Base-by-base conservation (phyloP, 345 rosid species). In the Populus pruinosa region DNA sequence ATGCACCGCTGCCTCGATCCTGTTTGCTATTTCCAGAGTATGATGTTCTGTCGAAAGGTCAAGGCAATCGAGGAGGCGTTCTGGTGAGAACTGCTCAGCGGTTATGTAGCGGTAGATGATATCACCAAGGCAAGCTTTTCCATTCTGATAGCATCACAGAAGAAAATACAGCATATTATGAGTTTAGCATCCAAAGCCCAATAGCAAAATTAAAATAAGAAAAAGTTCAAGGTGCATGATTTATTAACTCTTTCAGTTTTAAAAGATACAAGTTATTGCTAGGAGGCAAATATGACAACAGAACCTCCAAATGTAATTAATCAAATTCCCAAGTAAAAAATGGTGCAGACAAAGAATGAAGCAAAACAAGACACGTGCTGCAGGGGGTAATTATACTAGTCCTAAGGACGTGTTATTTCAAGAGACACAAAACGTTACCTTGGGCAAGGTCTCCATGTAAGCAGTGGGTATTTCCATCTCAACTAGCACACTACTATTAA, bases 401-500 rank as follows among this genome's bases (percentile, higher is more conserved):
- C 39, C 5, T 9, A 29, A 9, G 39, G 27, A 33, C 68, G 11
- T 43, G 1, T 31, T 8, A 56, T 68, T 38, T 68, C 18, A 65
- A 38, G 49, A 64, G 12, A 43, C 4, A 27, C 23, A 35, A 6
- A 10, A 71, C 66, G 55, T 66, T 88, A 92, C 99, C 97, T 94
- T 96, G 27, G 98, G 98, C 83, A 96, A 86, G 43, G 90, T 83
- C 72, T 92, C 99, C 90, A 91, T 82, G 83, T 93, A 96, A 25
- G 96, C 91, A 76, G 77, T 62, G 4, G 99, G 99, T 71, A 96
- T 90, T 82, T 96, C 98, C 99, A 92, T 96, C 71, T 94, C 98
- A 2, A 90, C 88, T 36, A 96, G 92, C 73, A 96, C 94, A 68
- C 92, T 89, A 55, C 91, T 91, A 84, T 96, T 96, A 77, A 96